Percentiles rank a stretch among this genome's conserved stretches.
Conservation (phyloP, 768 basidiomycete species). For the Lanmaoa rubissima region DNA sequence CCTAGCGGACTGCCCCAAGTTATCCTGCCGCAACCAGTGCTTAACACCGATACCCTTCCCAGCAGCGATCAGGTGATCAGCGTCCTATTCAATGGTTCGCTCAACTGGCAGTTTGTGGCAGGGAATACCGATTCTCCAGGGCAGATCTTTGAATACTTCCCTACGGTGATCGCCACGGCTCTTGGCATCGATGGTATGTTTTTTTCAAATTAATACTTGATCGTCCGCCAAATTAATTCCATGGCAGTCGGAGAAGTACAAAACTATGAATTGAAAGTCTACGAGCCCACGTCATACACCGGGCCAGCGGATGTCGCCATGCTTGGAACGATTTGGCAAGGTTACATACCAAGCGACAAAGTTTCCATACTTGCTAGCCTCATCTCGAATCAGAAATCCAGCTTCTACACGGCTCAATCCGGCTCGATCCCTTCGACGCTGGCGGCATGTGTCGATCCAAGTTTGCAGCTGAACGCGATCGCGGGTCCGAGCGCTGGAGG, state of each 20-base stretch:
- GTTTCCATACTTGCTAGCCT: slow-evolving; percentile 63
- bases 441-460: slow-evolving; percentile 67
- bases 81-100: slow-evolving; percentile 54
- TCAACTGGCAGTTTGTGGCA: slow-evolving; percentile 75
- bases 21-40: slow-evolving; percentile 47
- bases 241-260: slow-evolving; percentile 36
- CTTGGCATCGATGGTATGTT: slow-evolving; percentile 44
- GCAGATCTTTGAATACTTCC: slow-evolving; percentile 78
- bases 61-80: slow-evolving; percentile 52
- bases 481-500: slow-evolving; percentile 36
- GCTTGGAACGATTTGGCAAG: slow-evolving; percentile 71
- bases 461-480: slow-evolving; percentile 56
- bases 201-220: background rate
- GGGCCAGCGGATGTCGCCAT: slow-evolving; percentile 43
- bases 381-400: slow-evolving; percentile 58
- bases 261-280: slow-evolving; percentile 66
- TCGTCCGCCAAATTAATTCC: slow-evolving; percentile 31
- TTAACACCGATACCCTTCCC: slow-evolving; percentile 31
- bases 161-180: slow-evolving; percentile 46
- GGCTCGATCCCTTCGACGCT: slow-evolving; percentile 50
- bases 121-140: slow-evolving; percentile 52
- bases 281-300: slow-evolving; percentile 56
- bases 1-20: slow-evolving; percentile 59
- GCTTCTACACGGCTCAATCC: slow-evolving; percentile 58
- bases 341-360: slow-evolving; percentile 55